phyloP scores from a whole-genome alignment of 164 flowering plant genomes.

The Kalanchoe fedtschenkoi region DNA sequence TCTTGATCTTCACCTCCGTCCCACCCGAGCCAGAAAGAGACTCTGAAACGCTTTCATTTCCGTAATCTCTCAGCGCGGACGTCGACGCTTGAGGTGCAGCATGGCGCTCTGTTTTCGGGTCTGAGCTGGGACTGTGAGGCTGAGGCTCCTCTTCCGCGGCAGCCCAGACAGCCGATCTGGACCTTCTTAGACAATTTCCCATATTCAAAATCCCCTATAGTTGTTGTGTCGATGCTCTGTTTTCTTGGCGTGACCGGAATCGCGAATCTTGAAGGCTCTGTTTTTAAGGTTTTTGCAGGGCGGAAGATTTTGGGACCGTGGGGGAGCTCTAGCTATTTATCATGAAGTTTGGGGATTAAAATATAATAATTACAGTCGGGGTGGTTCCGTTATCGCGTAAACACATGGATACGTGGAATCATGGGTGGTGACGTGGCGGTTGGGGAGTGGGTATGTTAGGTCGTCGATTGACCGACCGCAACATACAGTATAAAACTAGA shows the following conservation, averaged over 20 bases:
- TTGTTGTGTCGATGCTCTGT: not conserved
- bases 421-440: constrained; percentile 4
- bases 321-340: not conserved
- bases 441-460: not conserved
- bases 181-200: not conserved
- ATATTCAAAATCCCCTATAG: not conserved
- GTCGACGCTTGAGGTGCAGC: too few relatives aligned
- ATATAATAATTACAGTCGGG: not conserved
- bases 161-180: not conserved
- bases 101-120: not conserved
- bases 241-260: too few relatives aligned
- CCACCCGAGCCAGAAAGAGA: not conserved
- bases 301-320: not conserved
- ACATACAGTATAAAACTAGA: too few relatives aligned
- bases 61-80: too few relatives aligned
- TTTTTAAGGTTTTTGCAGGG: not conserved
- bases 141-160: not conserved
- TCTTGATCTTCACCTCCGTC: not conserved
- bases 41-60: not conserved
- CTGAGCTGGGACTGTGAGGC: not conserved
- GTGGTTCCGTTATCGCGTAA: not conserved
- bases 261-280: too few relatives aligned
- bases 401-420: not conserved
- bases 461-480: not conserved
- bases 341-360: too few relatives aligned